Base-by-base conservation (phyloP, 495 filamentous ascomycete species). In the Cladorrhinum samala region DNA sequence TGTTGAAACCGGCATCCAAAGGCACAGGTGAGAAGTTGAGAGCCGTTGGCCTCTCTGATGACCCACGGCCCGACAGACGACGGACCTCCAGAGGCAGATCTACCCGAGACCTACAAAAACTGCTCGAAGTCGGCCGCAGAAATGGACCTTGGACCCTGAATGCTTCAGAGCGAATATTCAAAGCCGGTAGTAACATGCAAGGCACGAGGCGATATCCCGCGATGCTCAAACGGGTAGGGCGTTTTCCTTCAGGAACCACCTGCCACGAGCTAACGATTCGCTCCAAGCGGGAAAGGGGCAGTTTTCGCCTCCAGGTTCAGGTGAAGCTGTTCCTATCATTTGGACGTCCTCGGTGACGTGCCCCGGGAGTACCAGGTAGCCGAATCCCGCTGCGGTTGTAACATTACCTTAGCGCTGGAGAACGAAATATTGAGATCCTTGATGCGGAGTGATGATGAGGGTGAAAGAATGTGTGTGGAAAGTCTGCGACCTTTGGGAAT, bases 191-290 rank as follows among this genome's bases (percentile, higher is more conserved):
- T 8, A 18, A 52, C 39, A 45, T 59, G 56, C 56, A 59, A 59
- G 52, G 56, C 47, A 59, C 56, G 36, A 48, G 27, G 46, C 30
- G 55, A 54, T 41, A 48, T 33, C 27, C 27, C 27, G 27, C 11
- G n/a, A n/a, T n/a, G n/a, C 27, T 33, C 27, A 58, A 49, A 49
- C 56, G 55, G 58, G 58, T 51, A 60, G 44, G 55, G 58, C 55
- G 51, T 52, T 53, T 49, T 48, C 45, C 39, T 18, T 41, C 43
- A 54, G 18, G 18, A 54, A 36, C 43, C 19, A 17, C 23, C 16
- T 19, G 33, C 23, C 46, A 41, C 30, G 11, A 43, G 25, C 20
- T 25, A 58, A 14, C 39, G 40, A 30, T 37, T 27, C 43, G 38
- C 38, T 21, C 50, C 30, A 38, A 37, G 11, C 27, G 27, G 27